These are phyloP conservation scores for Pythium aquatile DNA, from an alignment of 352 stramenopile species.

Conservation along the genomic window DNA sequence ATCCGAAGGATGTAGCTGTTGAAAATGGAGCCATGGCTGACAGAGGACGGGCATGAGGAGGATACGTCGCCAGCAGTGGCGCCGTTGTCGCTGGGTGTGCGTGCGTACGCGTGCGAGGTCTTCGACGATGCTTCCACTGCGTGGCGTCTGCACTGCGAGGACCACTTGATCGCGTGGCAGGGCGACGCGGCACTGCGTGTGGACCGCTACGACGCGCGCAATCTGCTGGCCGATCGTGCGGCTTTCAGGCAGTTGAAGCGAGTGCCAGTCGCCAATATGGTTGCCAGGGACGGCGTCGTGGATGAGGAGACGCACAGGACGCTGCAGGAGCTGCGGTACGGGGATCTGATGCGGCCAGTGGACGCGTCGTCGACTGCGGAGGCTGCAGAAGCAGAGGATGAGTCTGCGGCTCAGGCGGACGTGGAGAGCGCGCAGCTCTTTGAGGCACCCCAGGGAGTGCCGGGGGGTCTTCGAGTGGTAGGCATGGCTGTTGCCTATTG, in stretches of 20 bases:
- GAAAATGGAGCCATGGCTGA: not conserved
- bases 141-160: constrained; percentile 52
- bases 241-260: constrained; percentile 47
- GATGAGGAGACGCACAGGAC: not conserved
- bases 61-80: constrained; percentile 1
- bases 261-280: not conserved
- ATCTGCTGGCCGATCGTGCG: constrained; percentile 47
- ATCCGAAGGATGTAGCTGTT: not conserved
- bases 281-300: not conserved
- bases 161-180: constrained; percentile 57
- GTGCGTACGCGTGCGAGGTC: constrained; percentile 48
- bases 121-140: constrained; percentile 48
- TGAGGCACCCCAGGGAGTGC: not conserved
- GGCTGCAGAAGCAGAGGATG: not conserved
- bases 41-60: not conserved
- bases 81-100: constrained; percentile 38
- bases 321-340: constrained; percentile 17
- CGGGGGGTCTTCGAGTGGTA: not conserved
- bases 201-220: constrained; percentile 65
- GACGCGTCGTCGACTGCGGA: not conserved
- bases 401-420: not conserved
- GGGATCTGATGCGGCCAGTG: constrained; percentile 1
- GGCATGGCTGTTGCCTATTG: not conserved
- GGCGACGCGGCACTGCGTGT: constrained; percentile 37
- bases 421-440: not conserved